These are phyloP conservation scores for Populus tomentosa DNA, from an alignment of 441 rosid genomes.

Conservation along the genomic window DNA sequence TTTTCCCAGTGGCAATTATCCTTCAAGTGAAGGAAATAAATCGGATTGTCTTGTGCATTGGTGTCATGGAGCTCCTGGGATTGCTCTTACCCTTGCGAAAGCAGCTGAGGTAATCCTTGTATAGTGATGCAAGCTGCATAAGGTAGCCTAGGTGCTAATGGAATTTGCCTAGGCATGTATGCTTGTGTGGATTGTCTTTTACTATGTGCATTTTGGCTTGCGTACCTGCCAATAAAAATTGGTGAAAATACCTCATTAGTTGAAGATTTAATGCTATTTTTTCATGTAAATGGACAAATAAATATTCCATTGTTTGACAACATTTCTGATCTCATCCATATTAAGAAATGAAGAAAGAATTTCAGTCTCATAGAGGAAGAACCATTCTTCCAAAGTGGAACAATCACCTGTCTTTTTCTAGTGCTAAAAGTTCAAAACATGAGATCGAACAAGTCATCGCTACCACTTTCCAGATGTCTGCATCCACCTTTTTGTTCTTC, in stretches of 20 bases:
- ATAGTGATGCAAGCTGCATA: not conserved
- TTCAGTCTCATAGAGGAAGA: not conserved
- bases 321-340: not conserved
- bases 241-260: not conserved
- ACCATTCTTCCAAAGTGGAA: not conserved
- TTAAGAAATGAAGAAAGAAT: not conserved
- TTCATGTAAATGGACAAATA: not conserved
- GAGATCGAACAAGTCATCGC: not conserved
- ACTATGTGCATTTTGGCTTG: not conserved
- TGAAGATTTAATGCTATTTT: not conserved
- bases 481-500: not conserved
- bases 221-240: not conserved
- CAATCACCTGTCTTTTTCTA: not conserved
- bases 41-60: conserved; percentile 68
- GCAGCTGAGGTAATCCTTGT: conserved; percentile 51
- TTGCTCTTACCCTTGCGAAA: conserved; percentile 57
- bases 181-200: not conserved
- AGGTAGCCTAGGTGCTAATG: not conserved
- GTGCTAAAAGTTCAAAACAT: not conserved
- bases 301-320: not conserved
- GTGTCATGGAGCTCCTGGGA: conserved; percentile 79
- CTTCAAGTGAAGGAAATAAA: conserved; percentile 58
- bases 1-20: conserved; percentile 65
- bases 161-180: not conserved
- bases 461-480: not conserved